Evolutionary conservation across 1,284 basidiomycete genomes (phyloP).

Genomic region (Coniophora puteana): DNA sequence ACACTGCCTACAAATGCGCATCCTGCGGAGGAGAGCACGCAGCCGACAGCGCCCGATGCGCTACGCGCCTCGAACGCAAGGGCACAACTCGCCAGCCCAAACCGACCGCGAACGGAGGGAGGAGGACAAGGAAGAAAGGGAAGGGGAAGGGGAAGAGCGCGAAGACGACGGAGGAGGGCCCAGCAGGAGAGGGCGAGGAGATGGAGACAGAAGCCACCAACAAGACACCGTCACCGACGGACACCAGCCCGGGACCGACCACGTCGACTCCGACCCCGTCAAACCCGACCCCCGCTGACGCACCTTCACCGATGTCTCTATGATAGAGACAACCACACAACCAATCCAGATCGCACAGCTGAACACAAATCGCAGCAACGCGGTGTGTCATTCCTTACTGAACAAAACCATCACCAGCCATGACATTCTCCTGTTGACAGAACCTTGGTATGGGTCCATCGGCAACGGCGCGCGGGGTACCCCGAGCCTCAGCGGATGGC

Average conservation of each 20-base stretch:
- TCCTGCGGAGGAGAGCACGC: neutral
- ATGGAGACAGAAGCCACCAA: no score
- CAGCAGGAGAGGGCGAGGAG: no score
- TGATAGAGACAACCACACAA: conserved; percentile 2
- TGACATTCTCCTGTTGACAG: conserved; percentile 24
- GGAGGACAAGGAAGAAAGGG: no score
- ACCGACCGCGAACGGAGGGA: no score
- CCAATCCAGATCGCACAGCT: conserved; percentile 19
- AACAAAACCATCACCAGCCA: conserved; percentile 13
- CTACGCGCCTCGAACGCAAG: neutral
- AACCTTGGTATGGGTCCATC: conserved; percentile 24
- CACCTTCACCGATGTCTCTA: no score
- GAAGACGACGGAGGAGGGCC: no score
- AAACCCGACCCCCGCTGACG: neutral
- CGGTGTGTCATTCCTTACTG: conserved; percentile 14
- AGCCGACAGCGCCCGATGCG: neutral
- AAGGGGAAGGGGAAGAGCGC: conserved; percentile 8
- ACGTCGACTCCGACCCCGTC: neutral
- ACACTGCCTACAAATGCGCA: neutral
- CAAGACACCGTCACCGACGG: no score
- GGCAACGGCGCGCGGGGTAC: conserved; percentile 12
- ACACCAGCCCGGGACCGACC: conserved; percentile 5
- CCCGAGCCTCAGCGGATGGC: conserved; percentile 22
- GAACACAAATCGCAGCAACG: conserved; percentile 15
- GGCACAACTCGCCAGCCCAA: neutral